Evolutionary conservation across 768 basidiomycete species (phyloP), one percentile per base, ranked within the genome.

Genomic region (Rhizopogon salebrosus): DNA sequence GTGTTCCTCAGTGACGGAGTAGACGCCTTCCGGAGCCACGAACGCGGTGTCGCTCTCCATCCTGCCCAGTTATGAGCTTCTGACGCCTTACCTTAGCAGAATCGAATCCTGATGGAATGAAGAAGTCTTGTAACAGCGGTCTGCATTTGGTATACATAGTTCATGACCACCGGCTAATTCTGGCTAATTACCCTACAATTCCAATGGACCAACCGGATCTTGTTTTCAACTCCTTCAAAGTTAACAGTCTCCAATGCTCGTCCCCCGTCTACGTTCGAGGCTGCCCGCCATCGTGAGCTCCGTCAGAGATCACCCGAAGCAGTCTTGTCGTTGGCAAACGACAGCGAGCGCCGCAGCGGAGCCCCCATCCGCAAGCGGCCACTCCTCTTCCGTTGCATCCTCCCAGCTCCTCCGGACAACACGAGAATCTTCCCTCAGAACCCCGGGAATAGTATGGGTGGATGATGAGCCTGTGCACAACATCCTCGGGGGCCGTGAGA

Each of bases 21-120:
- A 93, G 39, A 92, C 89, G 60, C 91, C 91, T 69, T 93, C 91
- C 49, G 91, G 91, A 31, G 91, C 90, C 41, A 92, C 85, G 69
- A 93, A 92, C 24, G 89, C 87, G 54, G 80, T 79, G 50, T 90
- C 89, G 76, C 79, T 88, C 76, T 92, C 89, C 85, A 90, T 89
- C 11, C 27, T 29, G 27, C 59, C 31, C 29, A 29, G 16, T 46
- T 26, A 27, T 31, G n/a, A n/a, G 27, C 40, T 49, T n/a, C 61
- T 37, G 16, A 37, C 36, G 36, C 27, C 27, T 2, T 29, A 29
- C 5, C 8, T 29, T n/a, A n/a, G n/a, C n/a, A n/a, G n/a, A n/a
- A n/a, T n/a, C n/a, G n/a, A 36, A 24, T 23, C 6, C 3, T 23
- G 24, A 42, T 42, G 24, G 27, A 29, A 29, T 29, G 27, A 29